Evolutionary conservation across 805 yeast genomes (phyloP), one percentile per base, ranked within the genome.

Genomic region (Ogataea nonfermentans): DNA sequence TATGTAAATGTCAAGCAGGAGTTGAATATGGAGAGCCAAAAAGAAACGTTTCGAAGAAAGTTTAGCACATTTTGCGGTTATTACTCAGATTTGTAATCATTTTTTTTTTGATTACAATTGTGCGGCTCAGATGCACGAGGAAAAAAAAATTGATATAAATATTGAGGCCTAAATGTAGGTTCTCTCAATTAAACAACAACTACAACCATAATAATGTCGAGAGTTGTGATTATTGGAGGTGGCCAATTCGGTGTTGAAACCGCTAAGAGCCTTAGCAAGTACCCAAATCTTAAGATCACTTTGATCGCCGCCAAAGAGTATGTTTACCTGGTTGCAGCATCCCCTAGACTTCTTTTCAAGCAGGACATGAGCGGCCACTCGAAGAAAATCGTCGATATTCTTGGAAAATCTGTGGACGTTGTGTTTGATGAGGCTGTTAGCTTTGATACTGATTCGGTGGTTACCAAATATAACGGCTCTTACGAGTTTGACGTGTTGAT

Each of bases 401-500:
- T 58, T 3, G 48, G 54, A 20, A 26, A 34, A 3, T 31, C 39
- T 1, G 50, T 62, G 4, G 53, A 54, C 9, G 6, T 60, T 4
- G 31, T 60, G 6, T 30, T 44, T 14, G 58, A 55, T 31, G 44
- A 43, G 24, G 59, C 46, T 3, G 41, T 29, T 2, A 13, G 33
- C 15, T 52, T 62, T 31, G 52, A 43, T 29, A 51, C 41, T 2
- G 13, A 32, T 5, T 17, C 32, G 9, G 55, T 59, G 6, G 13
- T 17, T 3, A 43, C 57, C n/a, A 30, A 37, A 11, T 17, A 43
- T 3, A 29, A 32, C n/a, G 48, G 42, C 1, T 31, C 41, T 3
- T 4, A 49, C 3, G 25, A 40, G 9, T 60, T 47, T 34, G 64
- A 59, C 31, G 44, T 45, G 1, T 37, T 62, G 28, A 51, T 63